Evolutionary conservation across 352 stramenopile genomes (phyloP), one percentile per base, ranked within the genome.

Genomic region (Pythium brassicae): DNA sequence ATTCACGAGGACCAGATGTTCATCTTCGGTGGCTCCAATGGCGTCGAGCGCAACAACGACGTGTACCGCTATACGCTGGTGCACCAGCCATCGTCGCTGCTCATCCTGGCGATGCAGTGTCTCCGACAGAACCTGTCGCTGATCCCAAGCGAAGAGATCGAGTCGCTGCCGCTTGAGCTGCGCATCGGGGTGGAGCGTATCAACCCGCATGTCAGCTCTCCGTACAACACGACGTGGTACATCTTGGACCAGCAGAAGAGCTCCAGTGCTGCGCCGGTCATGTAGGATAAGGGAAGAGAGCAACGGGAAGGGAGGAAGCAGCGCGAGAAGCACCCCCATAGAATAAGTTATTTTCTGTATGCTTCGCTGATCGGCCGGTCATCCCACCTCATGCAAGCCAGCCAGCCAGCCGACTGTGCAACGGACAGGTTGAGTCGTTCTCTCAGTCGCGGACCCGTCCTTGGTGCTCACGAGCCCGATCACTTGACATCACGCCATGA

Each of bases 1-100:
- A 78, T 88, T 63, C 71, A 89, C 59, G 66, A 90, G 29, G 68
- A 86, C 45, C 71, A 82, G 48, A 86, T 93, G 52, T 93, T 89
- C 57, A 73, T 93, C 19, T 93, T 93, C 35, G 83, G 83, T 43
- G 83, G 83, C 25, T 93, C 83, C 6, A 93, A 93, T 40, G 83
- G 83, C n/a, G 70, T 85, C 22, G 79, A 93, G 68, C 68, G 83
- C 23, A 93, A 89, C 66, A 93, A 89, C 32, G 80, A 93, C 46
- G 75, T 93, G 25, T 86, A 82, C 61, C 83, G 80, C 27, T 89
- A 78, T 61, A 78, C 71, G 10, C 66, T 83, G 58, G 61, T 66
- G 14, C 70, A 87, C 53, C 71, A 89, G 58, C 78, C 80, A 6
- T 69, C 83, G 35, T 78, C 83, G 20, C 63, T 93, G 40, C 35